phyloP scores from a whole-genome alignment of 2,329 filamentous ascomycete genomes.

The Phaeosphaeria sp. region DNA sequence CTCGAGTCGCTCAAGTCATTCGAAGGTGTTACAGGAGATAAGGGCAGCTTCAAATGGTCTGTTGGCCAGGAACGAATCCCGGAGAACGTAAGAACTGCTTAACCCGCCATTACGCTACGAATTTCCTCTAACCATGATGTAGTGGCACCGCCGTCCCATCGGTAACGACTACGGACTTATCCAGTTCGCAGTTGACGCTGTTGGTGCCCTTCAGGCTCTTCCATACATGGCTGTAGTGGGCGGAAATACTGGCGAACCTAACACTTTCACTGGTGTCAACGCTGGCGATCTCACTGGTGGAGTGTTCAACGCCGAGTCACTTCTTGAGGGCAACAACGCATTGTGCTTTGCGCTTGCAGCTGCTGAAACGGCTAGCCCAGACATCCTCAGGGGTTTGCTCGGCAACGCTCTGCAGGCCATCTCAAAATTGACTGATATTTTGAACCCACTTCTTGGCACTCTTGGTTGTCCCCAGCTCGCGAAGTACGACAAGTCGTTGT shows the following conservation, averaged over 20 bases:
- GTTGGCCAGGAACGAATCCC: background rate
- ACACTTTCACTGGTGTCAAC: background rate
- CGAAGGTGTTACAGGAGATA: background rate
- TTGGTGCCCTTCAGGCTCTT: background rate
- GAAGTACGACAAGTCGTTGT: background rate
- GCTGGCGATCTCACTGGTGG: background rate
- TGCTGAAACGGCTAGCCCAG: background rate
- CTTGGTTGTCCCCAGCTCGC: background rate
- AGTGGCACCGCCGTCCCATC: background rate
- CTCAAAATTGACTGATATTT: background rate
- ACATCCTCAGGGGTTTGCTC: background rate
- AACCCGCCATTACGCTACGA: no score
- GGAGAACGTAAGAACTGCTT: background rate
- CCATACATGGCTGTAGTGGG: background rate
- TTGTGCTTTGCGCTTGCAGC: background rate
- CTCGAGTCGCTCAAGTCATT: background rate
- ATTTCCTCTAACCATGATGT: background rate
- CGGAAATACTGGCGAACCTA: background rate
- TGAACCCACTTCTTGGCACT: background rate
- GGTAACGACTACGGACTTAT: background rate
- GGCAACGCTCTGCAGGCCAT: background rate
- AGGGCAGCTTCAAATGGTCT: background rate
- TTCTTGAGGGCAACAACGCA: background rate
- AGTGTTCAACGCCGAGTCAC: background rate
- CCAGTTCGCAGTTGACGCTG: background rate